Percentiles rank a stretch among this genome's conserved stretches.
Evolutionary conservation across 352 stramenopile genomes (phyloP).

Genomic region (Blastocystis sp.): DNA sequence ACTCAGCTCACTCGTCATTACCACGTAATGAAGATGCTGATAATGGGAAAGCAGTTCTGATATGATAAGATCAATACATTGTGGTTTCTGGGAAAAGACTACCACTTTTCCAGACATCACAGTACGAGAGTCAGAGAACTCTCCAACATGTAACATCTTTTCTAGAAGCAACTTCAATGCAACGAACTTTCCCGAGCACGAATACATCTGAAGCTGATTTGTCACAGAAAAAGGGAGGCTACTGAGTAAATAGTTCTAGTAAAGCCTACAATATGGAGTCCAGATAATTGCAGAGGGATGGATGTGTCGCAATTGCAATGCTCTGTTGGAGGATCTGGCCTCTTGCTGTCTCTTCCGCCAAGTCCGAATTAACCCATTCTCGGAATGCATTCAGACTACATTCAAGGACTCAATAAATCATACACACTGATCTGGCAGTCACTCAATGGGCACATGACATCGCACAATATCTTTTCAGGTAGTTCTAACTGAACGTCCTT

Average conservation of each 20-base stretch:
- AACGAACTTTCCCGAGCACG: constrained; percentile 8
- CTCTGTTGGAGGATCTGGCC: background rate
- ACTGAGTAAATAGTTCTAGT: background rate
- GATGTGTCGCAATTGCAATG: constrained; percentile 19
- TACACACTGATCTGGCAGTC: constrained; percentile 8
- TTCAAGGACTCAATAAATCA: background rate
- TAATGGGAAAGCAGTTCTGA: background rate
- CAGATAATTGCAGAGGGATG: background rate
- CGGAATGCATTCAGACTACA: background rate
- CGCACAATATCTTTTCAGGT: background rate
- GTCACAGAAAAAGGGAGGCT: background rate
- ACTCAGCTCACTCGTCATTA: background rate
- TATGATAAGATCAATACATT: background rate
- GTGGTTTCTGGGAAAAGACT: constrained; percentile 34
- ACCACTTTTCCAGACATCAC: background rate
- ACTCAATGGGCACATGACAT: constrained; percentile 13
- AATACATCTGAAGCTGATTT: background rate
- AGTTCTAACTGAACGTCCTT: constrained; percentile 17
- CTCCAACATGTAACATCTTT: constrained; percentile 4
- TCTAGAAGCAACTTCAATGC: constrained; percentile 29
- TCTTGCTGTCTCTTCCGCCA: background rate
- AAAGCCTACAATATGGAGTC: background rate
- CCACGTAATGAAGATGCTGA: background rate
- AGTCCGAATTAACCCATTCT: background rate
- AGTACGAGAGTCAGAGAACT: background rate